Base-by-base conservation (phyloP, 2,329 filamentous ascomycete species). In the Hypoxylon sp. region DNA sequence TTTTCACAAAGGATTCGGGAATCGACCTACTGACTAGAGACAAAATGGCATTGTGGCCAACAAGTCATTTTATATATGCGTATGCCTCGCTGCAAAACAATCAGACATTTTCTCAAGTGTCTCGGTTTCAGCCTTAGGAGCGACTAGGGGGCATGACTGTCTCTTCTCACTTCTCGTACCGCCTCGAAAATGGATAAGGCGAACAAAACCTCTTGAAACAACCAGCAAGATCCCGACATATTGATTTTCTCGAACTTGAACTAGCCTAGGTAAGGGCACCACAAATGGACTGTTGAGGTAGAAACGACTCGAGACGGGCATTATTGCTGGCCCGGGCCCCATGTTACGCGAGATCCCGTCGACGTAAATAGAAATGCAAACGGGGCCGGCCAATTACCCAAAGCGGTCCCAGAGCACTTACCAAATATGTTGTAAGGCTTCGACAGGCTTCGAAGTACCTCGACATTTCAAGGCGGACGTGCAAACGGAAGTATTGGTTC, bases 401-500 rank as follows among this genome's bases (percentile, higher is more conserved):
- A 13, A 14, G 1, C 11, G 8, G 4, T 3, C 33, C 5, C 2
- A 2, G 4, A 10, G 10, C 8, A 31, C 44, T 33, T 42, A 10
- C 7, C 4, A 35, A 35, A n/a, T n/a, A n/a, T n/a, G n/a, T 20
- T 20, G 14, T 13, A 20, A 61, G 25, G 25, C 33, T 55, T 35
- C 33, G 5, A 30, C 13, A 6, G 5, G 20, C 30, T 6, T 31
- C 20, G 27, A 42, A 31, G 11, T 25, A 3, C 35, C 55, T n/a
- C 31, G 22, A 57, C 14, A 14, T 6, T n/a, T 31, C n/a, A 14
- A 64, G 54, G 46, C 37, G 17, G 25, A 44, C 27, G 31, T 37
- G 27, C 37, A 64, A 64, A 64, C 54, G 46, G 27, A 30, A 51
- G 35, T 44, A 57, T 58, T 64, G 53, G 53, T 14, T 1, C 2